Conservation (phyloP, 176 grass and related monocot genomes). For the Typha latifolia region DNA sequence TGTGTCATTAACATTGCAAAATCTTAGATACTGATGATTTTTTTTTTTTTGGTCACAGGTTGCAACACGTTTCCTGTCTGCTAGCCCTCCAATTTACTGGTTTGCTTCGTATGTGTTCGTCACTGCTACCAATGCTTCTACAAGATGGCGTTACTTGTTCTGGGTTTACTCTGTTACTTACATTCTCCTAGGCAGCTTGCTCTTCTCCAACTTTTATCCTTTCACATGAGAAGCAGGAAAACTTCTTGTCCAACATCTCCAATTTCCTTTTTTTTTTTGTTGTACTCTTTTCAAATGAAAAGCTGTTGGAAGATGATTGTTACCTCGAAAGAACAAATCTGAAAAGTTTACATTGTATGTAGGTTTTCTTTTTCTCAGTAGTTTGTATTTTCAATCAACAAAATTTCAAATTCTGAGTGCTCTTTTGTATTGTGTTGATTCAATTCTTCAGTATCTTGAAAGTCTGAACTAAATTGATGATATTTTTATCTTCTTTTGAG, state of each 20-base stretch:
- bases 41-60: conserved; percentile 32
- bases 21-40: background rate
- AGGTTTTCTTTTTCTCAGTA: too few species aligned
- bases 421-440: too few species aligned
- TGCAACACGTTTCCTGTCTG: conserved; percentile 71
- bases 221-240: conserved; percentile 50
- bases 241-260: too few species aligned
- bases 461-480: too few species aligned
- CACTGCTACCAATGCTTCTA: conserved; percentile 25
- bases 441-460: too few species aligned
- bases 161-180: conserved; percentile 65
- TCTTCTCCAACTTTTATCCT: conserved; percentile 90
- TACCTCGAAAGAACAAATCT: too few species aligned
- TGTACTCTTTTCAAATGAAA: background rate
- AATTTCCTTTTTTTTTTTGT: background rate
- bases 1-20: background rate
- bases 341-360: too few species aligned
- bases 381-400: too few species aligned
- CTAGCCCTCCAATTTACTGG: conserved; percentile 78
- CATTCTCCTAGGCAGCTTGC: conserved; percentile 73
- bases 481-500: too few species aligned
- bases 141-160: conserved; percentile 62
- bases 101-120: conserved; percentile 41
- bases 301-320: too few species aligned
- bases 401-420: too few species aligned